Conservation (phyloP, 805 yeast species). For the Wickerhamia fluorescens region DNA sequence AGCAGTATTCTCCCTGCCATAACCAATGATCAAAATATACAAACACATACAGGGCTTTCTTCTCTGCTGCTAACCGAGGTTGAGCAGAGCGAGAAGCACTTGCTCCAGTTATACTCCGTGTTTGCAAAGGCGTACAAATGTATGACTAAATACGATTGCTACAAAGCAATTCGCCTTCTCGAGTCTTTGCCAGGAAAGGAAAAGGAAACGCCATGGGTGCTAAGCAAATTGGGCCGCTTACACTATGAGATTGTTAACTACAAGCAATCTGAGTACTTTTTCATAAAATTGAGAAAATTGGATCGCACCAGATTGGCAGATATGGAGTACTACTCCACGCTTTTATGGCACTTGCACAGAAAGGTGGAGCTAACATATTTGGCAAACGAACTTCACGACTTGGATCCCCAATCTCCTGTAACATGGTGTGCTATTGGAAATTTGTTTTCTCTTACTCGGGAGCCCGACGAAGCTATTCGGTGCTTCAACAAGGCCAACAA, state of each 20-base stretch:
- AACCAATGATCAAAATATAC: not conserved
- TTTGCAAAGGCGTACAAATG: slow-evolving; percentile 59
- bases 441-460: slow-evolving; percentile 72
- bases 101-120: slow-evolving; percentile 41
- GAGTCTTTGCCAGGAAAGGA: slow-evolving; percentile 58
- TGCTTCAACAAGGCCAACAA: slow-evolving; percentile 77
- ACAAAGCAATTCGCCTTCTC: slow-evolving; percentile 66
- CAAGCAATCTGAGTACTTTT: slow-evolving; percentile 62
- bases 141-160: slow-evolving; percentile 64
- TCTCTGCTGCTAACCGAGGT: slow-evolving; percentile 15
- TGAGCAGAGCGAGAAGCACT: slow-evolving; percentile 31
- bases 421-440: slow-evolving; percentile 94
- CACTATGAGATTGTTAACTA: slow-evolving; percentile 87
- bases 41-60: not conserved
- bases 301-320: slow-evolving; percentile 79
- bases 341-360: slow-evolving; percentile 87
- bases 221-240: slow-evolving; percentile 69
- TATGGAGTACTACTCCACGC: slow-evolving; percentile 87
- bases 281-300: slow-evolving; percentile 50
- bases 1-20: slow-evolving; percentile 4
- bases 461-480: slow-evolving; percentile 82
- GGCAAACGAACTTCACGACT: slow-evolving; percentile 71
- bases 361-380: slow-evolving; percentile 73
- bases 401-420: slow-evolving; percentile 61
- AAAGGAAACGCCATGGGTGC: slow-evolving; percentile 75